Percentiles rank a stretch among this genome's conserved stretches.
These are phyloP conservation scores for Wilhelminamyces savonicus DNA, from an alignment of 805 yeast species.

Conservation along the genomic window DNA sequence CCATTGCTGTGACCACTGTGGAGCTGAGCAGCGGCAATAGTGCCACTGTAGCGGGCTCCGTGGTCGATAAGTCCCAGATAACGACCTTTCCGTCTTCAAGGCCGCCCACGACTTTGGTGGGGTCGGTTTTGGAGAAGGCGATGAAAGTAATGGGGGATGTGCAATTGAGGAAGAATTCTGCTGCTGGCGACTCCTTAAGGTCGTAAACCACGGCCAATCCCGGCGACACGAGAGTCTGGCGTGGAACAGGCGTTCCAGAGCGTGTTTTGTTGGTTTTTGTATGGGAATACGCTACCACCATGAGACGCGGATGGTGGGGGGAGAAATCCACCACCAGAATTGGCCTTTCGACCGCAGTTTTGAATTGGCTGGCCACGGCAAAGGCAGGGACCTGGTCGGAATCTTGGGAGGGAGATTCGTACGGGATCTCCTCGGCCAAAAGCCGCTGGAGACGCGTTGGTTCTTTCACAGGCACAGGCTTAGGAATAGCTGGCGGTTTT, in stretches of 20 bases:
- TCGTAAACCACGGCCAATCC: constrained; percentile 2
- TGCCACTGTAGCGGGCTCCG: too few relatives aligned
- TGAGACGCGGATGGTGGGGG: constrained; percentile 9
- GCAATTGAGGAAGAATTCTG: constrained; percentile 37
- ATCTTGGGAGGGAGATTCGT: too few relatives aligned
- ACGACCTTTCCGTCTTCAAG: constrained; percentile 43
- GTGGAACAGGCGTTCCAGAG: neutral
- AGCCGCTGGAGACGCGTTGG: too few relatives aligned
- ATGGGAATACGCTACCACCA: constrained; percentile 4
- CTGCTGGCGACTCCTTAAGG: neutral
- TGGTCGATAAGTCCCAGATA: constrained; percentile 40
- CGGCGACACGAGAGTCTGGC: constrained; percentile 1
- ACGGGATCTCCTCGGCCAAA: too few relatives aligned
- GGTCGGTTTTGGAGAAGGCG: constrained; percentile 32
- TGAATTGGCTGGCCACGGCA: neutral
- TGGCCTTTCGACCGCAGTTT: neutral
- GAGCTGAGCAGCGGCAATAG: too few relatives aligned
- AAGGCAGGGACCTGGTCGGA: too few relatives aligned
- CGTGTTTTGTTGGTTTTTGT: neutral
- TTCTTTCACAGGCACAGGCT: too few relatives aligned
- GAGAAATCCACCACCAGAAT: constrained; percentile 5
- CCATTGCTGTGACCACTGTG: too few relatives aligned
- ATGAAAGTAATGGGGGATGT: constrained; percentile 33
- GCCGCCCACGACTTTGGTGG: constrained; percentile 42
- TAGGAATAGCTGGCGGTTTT: too few relatives aligned